Base-by-base conservation (phyloP, 306 rosid genomes). In the Potentilla sterilis region DNA sequence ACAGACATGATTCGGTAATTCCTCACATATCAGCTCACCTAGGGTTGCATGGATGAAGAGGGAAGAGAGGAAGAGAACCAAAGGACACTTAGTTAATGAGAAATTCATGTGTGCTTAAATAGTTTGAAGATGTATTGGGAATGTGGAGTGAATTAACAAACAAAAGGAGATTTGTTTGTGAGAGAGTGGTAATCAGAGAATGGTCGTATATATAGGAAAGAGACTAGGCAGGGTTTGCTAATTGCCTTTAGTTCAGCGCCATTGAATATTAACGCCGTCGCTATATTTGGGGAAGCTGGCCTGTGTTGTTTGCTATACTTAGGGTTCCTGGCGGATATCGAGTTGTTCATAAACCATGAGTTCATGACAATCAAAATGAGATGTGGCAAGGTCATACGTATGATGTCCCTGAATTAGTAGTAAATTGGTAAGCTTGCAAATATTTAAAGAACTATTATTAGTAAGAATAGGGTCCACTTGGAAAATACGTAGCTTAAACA, bases 1-100 rank as follows among this genome's bases (percentile, higher is more conserved):
- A 6, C 97, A 90, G 10, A 69, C 76, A 28, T 83, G 75, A 47
- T 76, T 77, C 8, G 85, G 89, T 57, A 88, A 62, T 10, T 86
- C 86, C 75, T 90, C 93, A 28, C 93, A 86, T 35, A 86, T 81
- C 63, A 91, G 44, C 83, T 86, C 90, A 66, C 77, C 93, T n/a
- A 84, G 69, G 13, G 89, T 79, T 47, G 89, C 82, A 66, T 82
- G 80, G 79, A 87, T 67, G 81, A 82, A 77, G 52, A 88, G 82
- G 49, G 87, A 82, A 65, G 89, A 80, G 40, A 87, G 73, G 67
- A 82, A 75, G 70, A 91, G 73, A 79, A 73, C 74, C 78, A 85
- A 10, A 21, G 79, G 48, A 24, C 74, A 66, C 69, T 82, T 82
- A 10, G 73, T 66, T 14, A 84, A 80, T 18, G 84, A 78, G 72